A percentile compares a stretch with the other conserved stretches of the same genome.
Evolutionary conservation across 192 early-diverging fungal genomes (phyloP).

Genomic region (Entomortierella chlamydospora): DNA sequence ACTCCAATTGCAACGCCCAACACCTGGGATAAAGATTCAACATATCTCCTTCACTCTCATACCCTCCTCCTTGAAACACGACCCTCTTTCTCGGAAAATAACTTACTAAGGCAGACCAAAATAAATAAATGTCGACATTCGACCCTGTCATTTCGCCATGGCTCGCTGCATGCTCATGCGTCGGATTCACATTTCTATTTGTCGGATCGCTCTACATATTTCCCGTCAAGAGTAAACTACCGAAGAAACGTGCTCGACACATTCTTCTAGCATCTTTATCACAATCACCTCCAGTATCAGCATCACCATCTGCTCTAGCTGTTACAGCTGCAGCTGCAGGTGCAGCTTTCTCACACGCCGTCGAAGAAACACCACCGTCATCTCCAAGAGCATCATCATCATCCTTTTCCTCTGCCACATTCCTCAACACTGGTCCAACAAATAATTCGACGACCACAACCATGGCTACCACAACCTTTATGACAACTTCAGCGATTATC

Average conservation of each 20-base stretch:
- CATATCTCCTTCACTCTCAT: background rate
- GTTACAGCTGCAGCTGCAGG: conserved; percentile 4
- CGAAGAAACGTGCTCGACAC: conserved; percentile 21
- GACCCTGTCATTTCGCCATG: conserved; percentile 35
- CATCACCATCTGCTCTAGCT: conserved; percentile 4
- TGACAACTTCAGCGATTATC: conserved; percentile 1
- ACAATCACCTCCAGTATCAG: background rate
- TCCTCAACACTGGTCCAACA: background rate
- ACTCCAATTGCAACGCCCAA: no score
- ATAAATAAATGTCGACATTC: conserved; percentile 21
- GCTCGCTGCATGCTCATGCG: conserved; percentile 59
- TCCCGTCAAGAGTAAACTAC: conserved; percentile 22
- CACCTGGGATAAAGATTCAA: no score
- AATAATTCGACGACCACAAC: background rate
- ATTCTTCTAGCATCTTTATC: background rate
- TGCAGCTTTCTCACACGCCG: background rate
- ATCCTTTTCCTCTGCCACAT: background rate
- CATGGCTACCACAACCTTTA: background rate
- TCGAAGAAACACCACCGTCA: background rate
- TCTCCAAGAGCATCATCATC: conserved; percentile 29
- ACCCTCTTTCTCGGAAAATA: no score
- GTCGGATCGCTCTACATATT: conserved; percentile 72
- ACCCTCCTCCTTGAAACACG: no score
- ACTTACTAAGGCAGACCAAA: background rate
- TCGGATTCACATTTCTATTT: conserved; percentile 64